These are phyloP conservation scores for Sonneratia caseolaris DNA, from an alignment of 345 rosid species.

Conservation along the genomic window DNA sequence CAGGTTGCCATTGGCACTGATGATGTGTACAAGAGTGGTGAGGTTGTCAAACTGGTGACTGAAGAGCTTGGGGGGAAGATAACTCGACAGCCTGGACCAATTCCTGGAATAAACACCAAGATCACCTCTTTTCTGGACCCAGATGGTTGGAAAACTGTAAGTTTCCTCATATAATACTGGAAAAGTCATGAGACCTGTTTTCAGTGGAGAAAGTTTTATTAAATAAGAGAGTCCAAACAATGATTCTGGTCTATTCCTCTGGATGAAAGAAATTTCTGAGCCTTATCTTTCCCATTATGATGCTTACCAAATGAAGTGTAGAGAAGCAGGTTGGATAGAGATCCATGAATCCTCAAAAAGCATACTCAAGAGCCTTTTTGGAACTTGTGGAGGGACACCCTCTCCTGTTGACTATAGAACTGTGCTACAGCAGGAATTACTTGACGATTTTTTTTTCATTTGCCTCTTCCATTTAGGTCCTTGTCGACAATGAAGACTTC, in stretches of 20 bases:
- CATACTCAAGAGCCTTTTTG: neutral
- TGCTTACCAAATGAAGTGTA: too few species aligned
- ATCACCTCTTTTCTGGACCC: slow-evolving; percentile 81
- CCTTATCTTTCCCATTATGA: too few species aligned
- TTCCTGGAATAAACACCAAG: slow-evolving; percentile 87
- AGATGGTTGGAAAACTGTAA: slow-evolving; percentile 96
- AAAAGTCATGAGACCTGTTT: neutral
- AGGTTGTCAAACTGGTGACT: slow-evolving; percentile 53
- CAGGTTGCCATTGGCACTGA: slow-evolving; percentile 79
- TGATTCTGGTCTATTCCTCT: neutral
- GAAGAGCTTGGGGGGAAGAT: slow-evolving; percentile 94
- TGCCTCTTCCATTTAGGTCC: slow-evolving; percentile 33
- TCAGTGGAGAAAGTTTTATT: neutral
- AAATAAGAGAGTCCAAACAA: neutral
- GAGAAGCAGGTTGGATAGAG: too few species aligned
- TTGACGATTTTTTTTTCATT: neutral
- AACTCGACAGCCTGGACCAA: slow-evolving; percentile 74
- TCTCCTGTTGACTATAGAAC: neutral
- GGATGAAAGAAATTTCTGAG: too few species aligned
- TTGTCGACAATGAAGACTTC: slow-evolving; percentile 92
- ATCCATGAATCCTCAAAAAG: neutral
- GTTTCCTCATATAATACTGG: slow-evolving; percentile 7
- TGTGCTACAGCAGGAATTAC: neutral
- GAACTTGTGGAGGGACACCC: neutral
- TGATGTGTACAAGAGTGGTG: slow-evolving; percentile 94